Percentiles rank a stretch among this genome's conserved stretches.
These are phyloP conservation scores for Stephania cephalantha DNA, from an alignment of 164 flowering plant genomes.

Conservation along the genomic window DNA sequence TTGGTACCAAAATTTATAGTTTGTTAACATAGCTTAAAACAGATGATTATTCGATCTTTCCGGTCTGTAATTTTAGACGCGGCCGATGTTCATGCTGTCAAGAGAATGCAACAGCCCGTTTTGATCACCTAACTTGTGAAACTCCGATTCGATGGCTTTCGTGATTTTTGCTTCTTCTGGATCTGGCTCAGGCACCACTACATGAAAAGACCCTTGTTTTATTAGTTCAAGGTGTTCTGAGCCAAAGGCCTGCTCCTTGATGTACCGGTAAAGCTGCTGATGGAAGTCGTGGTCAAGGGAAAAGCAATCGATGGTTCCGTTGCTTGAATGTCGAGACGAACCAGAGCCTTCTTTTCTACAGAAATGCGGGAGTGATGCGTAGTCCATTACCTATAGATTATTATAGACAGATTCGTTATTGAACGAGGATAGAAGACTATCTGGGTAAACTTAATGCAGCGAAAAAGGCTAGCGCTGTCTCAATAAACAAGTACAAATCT, in stretches of 20 bases:
- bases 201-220: constrained; percentile 74
- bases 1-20: neutral
- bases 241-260: constrained; percentile 43
- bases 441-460: no score
- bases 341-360: constrained; percentile 67
- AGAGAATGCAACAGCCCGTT: constrained; percentile 29
- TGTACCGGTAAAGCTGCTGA: constrained; percentile 63
- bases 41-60: neutral
- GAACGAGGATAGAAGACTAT: no score
- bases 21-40: constrained; percentile 1
- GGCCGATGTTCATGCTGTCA: constrained; percentile 20
- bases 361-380: constrained; percentile 75
- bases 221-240: constrained; percentile 24
- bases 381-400: constrained; percentile 62
- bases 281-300: constrained; percentile 77
- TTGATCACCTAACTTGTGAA: constrained; percentile 35
- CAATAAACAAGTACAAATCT: neutral
- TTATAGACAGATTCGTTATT: no score
- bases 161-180: constrained; percentile 48
- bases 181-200: constrained; percentile 50
- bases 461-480: neutral
- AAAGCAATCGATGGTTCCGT: constrained; percentile 39
- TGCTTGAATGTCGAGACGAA: constrained; percentile 43
- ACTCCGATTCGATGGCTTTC: constrained; percentile 55
- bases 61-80: constrained; percentile 5